Percentiles rank a stretch among this genome's conserved stretches.
Evolutionary conservation across 2,329 filamentous ascomycete species (phyloP).

Genomic region (Aureobasidium sp.): DNA sequence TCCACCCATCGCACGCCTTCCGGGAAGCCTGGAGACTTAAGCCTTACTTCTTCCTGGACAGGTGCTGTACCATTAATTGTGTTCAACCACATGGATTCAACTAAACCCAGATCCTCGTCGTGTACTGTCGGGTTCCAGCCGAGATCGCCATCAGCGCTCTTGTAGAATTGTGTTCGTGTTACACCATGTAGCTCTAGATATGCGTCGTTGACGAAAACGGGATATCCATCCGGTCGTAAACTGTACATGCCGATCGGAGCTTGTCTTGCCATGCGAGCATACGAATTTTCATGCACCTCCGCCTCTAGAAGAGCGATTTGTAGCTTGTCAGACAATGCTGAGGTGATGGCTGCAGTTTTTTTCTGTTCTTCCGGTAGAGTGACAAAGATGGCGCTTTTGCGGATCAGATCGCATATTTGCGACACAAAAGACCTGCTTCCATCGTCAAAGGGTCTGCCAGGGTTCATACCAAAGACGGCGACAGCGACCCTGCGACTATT

Average conservation of each 20-base stretch:
- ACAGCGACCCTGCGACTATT: slow-evolving; percentile 29
- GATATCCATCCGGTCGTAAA: slow-evolving; percentile 19
- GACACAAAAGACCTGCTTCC: slow-evolving; percentile 30
- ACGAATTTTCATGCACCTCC: slow-evolving; percentile 28
- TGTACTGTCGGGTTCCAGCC: slow-evolving; percentile 1
- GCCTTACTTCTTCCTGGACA: not conserved
- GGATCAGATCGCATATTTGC: slow-evolving; percentile 27
- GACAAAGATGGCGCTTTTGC: slow-evolving; percentile 31
- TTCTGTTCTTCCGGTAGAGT: slow-evolving; percentile 3
- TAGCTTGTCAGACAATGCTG: slow-evolving; percentile 28
- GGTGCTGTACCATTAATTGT: not conserved
- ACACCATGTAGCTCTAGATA: slow-evolving; percentile 29
- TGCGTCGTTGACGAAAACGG: slow-evolving; percentile 32
- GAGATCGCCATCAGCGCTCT: slow-evolving; percentile 16
- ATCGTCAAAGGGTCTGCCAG: slow-evolving; percentile 29
- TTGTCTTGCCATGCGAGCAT: slow-evolving; percentile 30
- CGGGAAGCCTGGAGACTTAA: not conserved
- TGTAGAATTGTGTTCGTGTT: slow-evolving; percentile 15
- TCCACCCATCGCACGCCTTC: not conserved
- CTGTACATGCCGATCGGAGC: slow-evolving; percentile 30
- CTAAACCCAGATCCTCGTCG: not conserved
- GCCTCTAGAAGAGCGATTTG: slow-evolving; percentile 23
- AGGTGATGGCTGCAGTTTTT: slow-evolving; percentile 25
- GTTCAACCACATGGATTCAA: not conserved
- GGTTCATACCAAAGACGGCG: slow-evolving; percentile 31